Base-by-base conservation (phyloP, 2,329 filamentous ascomycete genomes). In the Sporothrix dimorphospora region DNA sequence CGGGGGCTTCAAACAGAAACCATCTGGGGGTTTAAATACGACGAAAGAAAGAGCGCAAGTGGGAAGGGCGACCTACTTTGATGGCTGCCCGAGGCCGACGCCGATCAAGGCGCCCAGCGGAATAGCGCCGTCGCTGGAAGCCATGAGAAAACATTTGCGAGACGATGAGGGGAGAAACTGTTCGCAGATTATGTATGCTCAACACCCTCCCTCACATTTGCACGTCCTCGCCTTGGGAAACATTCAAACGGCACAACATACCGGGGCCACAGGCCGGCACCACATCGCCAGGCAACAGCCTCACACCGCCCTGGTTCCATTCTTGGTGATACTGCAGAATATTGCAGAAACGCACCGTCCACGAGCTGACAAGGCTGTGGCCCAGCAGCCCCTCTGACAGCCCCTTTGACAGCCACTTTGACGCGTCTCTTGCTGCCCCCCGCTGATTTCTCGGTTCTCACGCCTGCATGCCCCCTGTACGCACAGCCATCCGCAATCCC, bases 31-130 rank as follows among this genome's bases (percentile, higher is more conserved):
- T 47, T 65, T 30, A 40, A 16, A 14, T 42, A 47, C 14, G 14
- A 47, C 12, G 14, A 16, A 47, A 16, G 12, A 47, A 47, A 30
- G 24, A 16, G n/a, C 34, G 21, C 19, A 38, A 38, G 16, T 19
- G n/a, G 12, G 21, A 65, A 8, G 24, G 7, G 3, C 6, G 1
- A 65, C 61, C 21, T 30, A 65, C 61, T 45, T 65, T 16, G 59
- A 21, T 8, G 59, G 59, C 59, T 65, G 59, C 21, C 57, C 59
- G n/a, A 65, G 59, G 38, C 59, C 59, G 24, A 65, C 59, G 45
- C 59, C 38, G 21, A 65, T 11, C n/a, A 65, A 45, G 5, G 59
- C 21, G 38, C 59, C 40, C n/a, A 65, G 59, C 12, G 59, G 40
- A 45, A 65, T 61, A n/a, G 30, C n/a, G 59, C 12, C 38, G 38